A percentile compares a stretch with the other conserved stretches of the same genome.
Evolutionary conservation across 164 flowering plant species (phyloP).

Genomic region (Umbilicus rupestris): DNA sequence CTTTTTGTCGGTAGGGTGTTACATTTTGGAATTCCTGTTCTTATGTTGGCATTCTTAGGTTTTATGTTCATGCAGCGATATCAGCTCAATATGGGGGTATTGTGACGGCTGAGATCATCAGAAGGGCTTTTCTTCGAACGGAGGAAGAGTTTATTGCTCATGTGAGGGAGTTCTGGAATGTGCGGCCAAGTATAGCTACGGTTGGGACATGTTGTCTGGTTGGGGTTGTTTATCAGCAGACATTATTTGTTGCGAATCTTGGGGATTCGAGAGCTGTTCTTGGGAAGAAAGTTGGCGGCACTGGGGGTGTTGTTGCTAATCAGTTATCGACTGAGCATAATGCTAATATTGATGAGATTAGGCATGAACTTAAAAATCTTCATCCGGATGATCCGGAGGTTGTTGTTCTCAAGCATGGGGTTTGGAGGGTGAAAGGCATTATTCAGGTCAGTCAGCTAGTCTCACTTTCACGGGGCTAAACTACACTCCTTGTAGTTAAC

Average conservation of each 20-base stretch:
- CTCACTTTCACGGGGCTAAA: neutral
- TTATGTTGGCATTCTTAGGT: constrained; percentile 27
- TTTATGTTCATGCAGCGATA: constrained; percentile 43
- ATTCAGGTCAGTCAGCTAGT: constrained; percentile 53
- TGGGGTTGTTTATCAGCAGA: constrained; percentile 53
- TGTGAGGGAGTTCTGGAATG: constrained; percentile 48
- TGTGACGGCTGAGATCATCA: constrained; percentile 48
- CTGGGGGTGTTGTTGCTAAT: constrained; percentile 51
- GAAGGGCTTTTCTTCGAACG: constrained; percentile 43
- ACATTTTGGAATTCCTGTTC: constrained; percentile 9
- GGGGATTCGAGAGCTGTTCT: constrained; percentile 80
- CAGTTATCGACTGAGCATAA: constrained; percentile 70
- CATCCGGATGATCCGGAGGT: constrained; percentile 78
- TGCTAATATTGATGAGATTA: constrained; percentile 51
- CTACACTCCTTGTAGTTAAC: neutral
- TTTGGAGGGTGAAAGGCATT: constrained; percentile 88
- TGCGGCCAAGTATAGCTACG: constrained; percentile 47
- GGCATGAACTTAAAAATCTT: constrained; percentile 52
- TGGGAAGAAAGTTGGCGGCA: constrained; percentile 53
- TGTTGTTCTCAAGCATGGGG: constrained; percentile 69
- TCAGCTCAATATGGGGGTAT: constrained; percentile 38
- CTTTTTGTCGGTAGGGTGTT: neutral
- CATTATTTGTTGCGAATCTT: constrained; percentile 59
- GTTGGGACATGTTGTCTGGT: constrained; percentile 78
- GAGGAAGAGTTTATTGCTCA: constrained; percentile 59